Percentiles rank a stretch among this genome's conserved stretches.
These are phyloP conservation scores for Platanthera zijinensis DNA, from an alignment of 106 monocot genomes.

Conservation along the genomic window DNA sequence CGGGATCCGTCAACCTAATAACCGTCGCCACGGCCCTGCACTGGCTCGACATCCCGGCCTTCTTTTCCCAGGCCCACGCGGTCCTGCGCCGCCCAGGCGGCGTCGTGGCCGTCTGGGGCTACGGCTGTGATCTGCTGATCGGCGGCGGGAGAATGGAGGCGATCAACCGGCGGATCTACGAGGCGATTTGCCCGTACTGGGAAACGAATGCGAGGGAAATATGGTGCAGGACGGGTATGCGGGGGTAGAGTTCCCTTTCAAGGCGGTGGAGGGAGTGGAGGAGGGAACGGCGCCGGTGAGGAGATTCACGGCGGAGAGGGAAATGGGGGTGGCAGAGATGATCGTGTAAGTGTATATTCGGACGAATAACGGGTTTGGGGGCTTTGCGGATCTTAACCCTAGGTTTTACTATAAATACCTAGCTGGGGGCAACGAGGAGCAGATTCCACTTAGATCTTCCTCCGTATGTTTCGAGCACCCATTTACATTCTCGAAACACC, in stretches of 20 bases:
- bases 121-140: neutral
- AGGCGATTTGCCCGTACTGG: constrained; percentile 31
- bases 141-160: constrained; percentile 28
- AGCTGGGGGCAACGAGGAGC: too few species aligned
- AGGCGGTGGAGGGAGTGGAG: constrained; percentile 50
- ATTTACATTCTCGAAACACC: too few species aligned
- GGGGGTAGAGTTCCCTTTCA: constrained; percentile 57
- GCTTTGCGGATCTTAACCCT: too few species aligned
- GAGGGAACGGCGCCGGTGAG: constrained; percentile 46
- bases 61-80: constrained; percentile 33
- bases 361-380: too few species aligned
- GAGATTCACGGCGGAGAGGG: constrained; percentile 35
- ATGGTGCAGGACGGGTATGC: constrained; percentile 45
- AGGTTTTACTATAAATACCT: too few species aligned
- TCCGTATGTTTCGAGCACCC: too few species aligned
- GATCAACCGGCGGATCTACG: constrained; percentile 28
- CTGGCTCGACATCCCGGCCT: constrained; percentile 66
- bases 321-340: constrained; percentile 33
- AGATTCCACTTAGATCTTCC: too few species aligned
- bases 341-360: too few species aligned
- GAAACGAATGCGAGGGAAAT: constrained; percentile 16
- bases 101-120: constrained; percentile 75
- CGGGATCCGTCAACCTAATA: constrained; percentile 49
- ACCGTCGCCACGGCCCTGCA: constrained; percentile 80
- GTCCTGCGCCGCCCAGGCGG: constrained; percentile 47